phyloP scores from a whole-genome alignment of 164 flowering plant genomes.

The grape (Vitis vinifera) region DNA sequence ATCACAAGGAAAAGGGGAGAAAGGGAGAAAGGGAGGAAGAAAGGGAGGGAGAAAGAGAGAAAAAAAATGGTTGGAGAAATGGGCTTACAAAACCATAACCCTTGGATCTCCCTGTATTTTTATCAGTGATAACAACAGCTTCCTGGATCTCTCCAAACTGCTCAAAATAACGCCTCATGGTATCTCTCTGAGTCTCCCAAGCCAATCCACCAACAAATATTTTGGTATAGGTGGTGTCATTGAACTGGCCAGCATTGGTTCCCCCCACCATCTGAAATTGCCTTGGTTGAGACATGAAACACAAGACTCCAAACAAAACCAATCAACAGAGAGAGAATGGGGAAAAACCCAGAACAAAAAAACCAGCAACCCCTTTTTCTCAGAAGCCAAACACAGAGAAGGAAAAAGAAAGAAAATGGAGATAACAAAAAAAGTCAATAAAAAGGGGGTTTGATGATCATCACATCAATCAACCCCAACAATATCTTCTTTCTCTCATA shows the following conservation, averaged over 20 bases:
- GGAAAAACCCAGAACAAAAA: constrained; percentile 5
- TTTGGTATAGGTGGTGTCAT: constrained; percentile 61
- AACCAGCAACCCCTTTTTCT: not conserved
- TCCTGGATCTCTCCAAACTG: constrained; percentile 74
- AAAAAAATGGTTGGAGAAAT: not conserved
- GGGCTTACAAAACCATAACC: constrained; percentile 70
- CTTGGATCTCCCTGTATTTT: constrained; percentile 64
- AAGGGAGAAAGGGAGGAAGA: not conserved
- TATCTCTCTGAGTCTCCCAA: constrained; percentile 71
- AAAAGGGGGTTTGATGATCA: constrained; percentile 9
- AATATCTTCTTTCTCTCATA: constrained; percentile 1
- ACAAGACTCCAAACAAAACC: constrained; percentile 1
- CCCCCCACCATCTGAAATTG: constrained; percentile 54
- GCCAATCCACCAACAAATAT: constrained; percentile 74
- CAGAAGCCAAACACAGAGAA: constrained; percentile 5
- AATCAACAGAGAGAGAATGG: not conserved
- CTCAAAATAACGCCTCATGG: constrained; percentile 64
- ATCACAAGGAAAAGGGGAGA: not conserved
- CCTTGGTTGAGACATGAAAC: constrained; percentile 53
- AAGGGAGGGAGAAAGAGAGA: not conserved
- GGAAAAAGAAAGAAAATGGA: constrained; percentile 1
- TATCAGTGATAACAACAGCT: constrained; percentile 68
- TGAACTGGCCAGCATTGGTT: constrained; percentile 35
- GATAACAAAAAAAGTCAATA: constrained; percentile 13
- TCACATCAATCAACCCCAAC: constrained; percentile 22